These are phyloP conservation scores for Xylona heveae DNA, from an alignment of 495 filamentous ascomycete species.

Conservation along the genomic window DNA sequence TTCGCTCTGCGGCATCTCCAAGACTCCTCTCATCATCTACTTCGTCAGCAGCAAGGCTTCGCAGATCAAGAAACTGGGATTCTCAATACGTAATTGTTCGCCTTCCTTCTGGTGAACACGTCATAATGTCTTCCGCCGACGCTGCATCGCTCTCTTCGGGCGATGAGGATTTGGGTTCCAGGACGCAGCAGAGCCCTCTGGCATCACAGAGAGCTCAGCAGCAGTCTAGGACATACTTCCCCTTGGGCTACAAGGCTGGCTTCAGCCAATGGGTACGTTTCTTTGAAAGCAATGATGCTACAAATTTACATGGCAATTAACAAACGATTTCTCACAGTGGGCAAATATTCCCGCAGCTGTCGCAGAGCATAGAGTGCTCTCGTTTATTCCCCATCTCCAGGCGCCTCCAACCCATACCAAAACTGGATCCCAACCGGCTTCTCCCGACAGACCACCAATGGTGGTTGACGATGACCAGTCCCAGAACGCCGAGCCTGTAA, in stretches of 20 bases:
- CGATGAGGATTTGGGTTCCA: background rate
- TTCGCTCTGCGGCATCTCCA: no score
- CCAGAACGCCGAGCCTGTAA: slow-evolving; percentile 22
- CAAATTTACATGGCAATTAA: background rate
- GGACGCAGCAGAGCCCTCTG: slow-evolving; percentile 2
- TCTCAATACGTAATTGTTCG: no score
- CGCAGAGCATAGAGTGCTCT: slow-evolving; percentile 79
- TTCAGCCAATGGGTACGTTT: slow-evolving; percentile 73
- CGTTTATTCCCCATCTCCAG: slow-evolving; percentile 66
- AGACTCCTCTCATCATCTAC: no score
- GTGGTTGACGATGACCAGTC: slow-evolving; percentile 18
- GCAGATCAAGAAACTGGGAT: no score
- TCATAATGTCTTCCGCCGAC: no score
- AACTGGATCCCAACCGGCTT: slow-evolving; percentile 31
- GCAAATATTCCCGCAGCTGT: slow-evolving; percentile 54
- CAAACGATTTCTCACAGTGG: slow-evolving; percentile 39
- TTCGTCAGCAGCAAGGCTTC: no score
- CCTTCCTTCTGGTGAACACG: no score
- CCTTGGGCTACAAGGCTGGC: slow-evolving; percentile 77
- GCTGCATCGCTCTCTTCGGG: no score
- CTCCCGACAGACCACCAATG: slow-evolving; percentile 12
- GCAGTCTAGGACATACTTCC: slow-evolving; percentile 33
- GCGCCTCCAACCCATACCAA: slow-evolving; percentile 49
- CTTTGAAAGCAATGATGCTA: background rate
- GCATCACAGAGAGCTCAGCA: slow-evolving; percentile 7